Evolutionary conservation across 1,284 basidiomycete species (phyloP).

Genomic region (Laetiporus sulphureus): DNA sequence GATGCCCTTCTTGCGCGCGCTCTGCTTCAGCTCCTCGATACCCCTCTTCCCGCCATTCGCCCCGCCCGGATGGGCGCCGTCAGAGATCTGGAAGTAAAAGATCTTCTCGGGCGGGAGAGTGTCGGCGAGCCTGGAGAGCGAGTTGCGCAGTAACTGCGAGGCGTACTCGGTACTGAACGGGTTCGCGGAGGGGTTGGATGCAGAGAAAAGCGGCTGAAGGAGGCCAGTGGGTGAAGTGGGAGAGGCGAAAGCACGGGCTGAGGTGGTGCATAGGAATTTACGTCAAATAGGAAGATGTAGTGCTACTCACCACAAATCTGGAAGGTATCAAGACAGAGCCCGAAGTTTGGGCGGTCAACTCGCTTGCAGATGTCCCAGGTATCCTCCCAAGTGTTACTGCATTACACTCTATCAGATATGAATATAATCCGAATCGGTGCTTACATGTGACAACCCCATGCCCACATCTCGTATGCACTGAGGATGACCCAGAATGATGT

Average conservation of each 20-base stretch:
- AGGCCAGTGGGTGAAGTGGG: slow-evolving; percentile 15
- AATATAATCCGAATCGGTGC: slow-evolving; percentile 1
- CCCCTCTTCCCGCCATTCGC: too few relatives aligned
- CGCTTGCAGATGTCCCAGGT: slow-evolving; percentile 28
- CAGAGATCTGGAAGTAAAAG: slow-evolving; percentile 28
- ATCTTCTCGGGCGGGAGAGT: slow-evolving; percentile 21
- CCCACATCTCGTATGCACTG: slow-evolving; percentile 30
- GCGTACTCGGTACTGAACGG: too few relatives aligned
- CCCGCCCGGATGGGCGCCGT: slow-evolving; percentile 22
- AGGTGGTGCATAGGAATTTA: too few relatives aligned
- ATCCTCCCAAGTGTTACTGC: slow-evolving; percentile 26
- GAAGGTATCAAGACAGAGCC: slow-evolving; percentile 28
- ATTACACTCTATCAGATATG: neutral
- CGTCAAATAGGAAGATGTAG: too few relatives aligned
- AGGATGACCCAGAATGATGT: neutral
- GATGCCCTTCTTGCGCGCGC: slow-evolving; percentile 21
- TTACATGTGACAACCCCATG: slow-evolving; percentile 27
- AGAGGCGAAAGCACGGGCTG: slow-evolving; percentile 19
- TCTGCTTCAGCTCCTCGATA: slow-evolving; percentile 12
- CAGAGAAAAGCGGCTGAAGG: too few relatives aligned
- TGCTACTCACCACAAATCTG: slow-evolving; percentile 21
- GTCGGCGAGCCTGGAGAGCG: slow-evolving; percentile 16
- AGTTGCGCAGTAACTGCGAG: slow-evolving; percentile 11
- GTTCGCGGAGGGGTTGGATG: slow-evolving; percentile 7
- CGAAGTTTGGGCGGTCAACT: slow-evolving; percentile 26